These are phyloP conservation scores for Saccharomycopsis capsularis DNA, from an alignment of 805 yeast genomes.

Conservation along the genomic window DNA sequence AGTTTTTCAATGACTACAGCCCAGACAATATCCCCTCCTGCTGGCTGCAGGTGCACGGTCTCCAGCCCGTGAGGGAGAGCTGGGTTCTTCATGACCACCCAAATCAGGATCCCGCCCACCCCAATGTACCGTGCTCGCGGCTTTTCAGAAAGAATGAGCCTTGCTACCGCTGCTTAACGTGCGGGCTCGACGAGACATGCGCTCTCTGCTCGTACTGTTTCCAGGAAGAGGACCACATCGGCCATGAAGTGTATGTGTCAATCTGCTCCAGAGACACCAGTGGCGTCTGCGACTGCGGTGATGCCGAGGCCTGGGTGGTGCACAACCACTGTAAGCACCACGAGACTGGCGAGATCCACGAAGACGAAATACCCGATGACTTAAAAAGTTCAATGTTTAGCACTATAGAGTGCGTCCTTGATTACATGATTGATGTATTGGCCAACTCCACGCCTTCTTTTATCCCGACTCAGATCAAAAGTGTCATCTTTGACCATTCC, in stretches of 20 bases:
- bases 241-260: slow-evolving; percentile 50
- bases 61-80: background rate
- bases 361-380: slow-evolving; percentile 37
- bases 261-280: slow-evolving; percentile 26
- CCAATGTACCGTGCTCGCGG: slow-evolving; percentile 63
- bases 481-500: slow-evolving; percentile 27
- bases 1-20: slow-evolving; percentile 30
- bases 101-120: slow-evolving; percentile 33
- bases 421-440: slow-evolving; percentile 58
- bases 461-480: slow-evolving; percentile 23
- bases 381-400: slow-evolving; percentile 32
- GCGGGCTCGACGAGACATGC: slow-evolving; percentile 75
- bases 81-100: slow-evolving; percentile 14
- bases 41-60: slow-evolving; percentile 19
- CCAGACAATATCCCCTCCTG: slow-evolving; percentile 24
- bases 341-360: slow-evolving; percentile 27
- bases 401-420: slow-evolving; percentile 44
- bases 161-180: slow-evolving; percentile 65
- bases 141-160: slow-evolving; percentile 55
- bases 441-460: slow-evolving; percentile 39
- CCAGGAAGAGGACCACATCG: slow-evolving; percentile 58
- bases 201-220: slow-evolving; percentile 70
- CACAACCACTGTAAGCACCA: slow-evolving; percentile 24
- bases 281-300: slow-evolving; percentile 88
- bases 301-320: slow-evolving; percentile 73